Percentiles rank a stretch among this genome's conserved stretches.
Evolutionary conservation across 176 grass and related monocot species (phyloP).

Genomic region (Aegilops tauschii): DNA sequence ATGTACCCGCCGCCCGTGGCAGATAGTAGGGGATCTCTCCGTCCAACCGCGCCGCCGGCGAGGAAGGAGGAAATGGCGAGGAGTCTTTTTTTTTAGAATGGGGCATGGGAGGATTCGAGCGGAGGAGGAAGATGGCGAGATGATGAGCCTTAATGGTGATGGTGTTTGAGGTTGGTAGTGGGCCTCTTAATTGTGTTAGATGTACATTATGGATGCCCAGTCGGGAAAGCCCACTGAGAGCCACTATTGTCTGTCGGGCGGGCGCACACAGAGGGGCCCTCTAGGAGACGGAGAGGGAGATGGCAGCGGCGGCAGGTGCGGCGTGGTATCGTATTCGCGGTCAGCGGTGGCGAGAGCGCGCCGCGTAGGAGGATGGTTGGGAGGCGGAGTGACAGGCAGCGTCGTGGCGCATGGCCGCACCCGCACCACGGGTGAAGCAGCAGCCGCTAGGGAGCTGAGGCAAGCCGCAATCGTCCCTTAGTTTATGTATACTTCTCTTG

Average conservation of each 20-base stretch:
- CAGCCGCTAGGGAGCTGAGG: not conserved
- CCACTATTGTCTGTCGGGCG: too few relatives aligned
- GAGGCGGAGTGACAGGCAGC: not conserved
- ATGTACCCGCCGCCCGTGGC: not conserved
- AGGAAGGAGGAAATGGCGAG: not conserved
- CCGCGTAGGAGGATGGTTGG: not conserved
- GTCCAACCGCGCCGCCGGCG: not conserved
- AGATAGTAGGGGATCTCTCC: not conserved
- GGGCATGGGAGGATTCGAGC: not conserved
- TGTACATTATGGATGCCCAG: not conserved
- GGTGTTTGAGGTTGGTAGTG: not conserved
- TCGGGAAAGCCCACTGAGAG: not conserved
- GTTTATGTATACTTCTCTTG: not conserved
- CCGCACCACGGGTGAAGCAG: not conserved
- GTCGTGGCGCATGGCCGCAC: not conserved
- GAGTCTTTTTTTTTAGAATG: not conserved
- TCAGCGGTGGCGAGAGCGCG: too few relatives aligned
- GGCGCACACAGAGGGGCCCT: too few relatives aligned
- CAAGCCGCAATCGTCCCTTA: not conserved
- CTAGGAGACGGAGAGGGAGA: too few relatives aligned
- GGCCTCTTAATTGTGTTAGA: not conserved
- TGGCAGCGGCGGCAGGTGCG: too few relatives aligned
- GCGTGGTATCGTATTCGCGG: too few relatives aligned
- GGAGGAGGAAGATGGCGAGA: not conserved
- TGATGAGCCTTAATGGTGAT: not conserved